phyloP scores from a whole-genome alignment of 495 filamentous ascomycete genomes.

The Penicillium taxi region DNA sequence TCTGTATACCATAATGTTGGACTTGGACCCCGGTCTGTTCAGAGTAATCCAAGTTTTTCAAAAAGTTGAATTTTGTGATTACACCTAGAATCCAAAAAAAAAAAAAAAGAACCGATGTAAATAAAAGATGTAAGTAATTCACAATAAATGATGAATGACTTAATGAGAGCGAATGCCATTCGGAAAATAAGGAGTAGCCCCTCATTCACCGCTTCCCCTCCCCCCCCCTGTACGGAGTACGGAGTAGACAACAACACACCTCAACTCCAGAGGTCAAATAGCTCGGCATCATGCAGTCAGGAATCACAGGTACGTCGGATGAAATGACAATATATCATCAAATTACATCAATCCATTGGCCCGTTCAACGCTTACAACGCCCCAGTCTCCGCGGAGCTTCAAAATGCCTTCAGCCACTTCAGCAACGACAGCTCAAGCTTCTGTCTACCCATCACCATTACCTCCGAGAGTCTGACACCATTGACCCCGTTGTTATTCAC shows the following conservation, averaged over 20 bases:
- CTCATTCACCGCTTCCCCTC: conserved; percentile 22
- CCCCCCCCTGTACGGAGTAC: no score
- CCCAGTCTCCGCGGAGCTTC: conserved; percentile 78
- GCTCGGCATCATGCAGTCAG: conserved; percentile 66
- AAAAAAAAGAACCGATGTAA: not conserved
- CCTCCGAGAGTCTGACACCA: conserved; percentile 64
- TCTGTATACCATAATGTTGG: conserved; percentile 19
- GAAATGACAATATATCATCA: not conserved
- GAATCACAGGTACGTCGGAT: conserved; percentile 60
- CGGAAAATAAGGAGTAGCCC: conserved; percentile 3
- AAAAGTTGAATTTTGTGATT: not conserved
- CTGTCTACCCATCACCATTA: conserved; percentile 75
- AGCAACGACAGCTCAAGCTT: conserved; percentile 55
- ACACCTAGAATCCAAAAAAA: conserved; percentile 1
- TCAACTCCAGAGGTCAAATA: conserved; percentile 4
- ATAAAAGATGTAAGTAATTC: not conserved
- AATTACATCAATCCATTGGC: conserved; percentile 4
- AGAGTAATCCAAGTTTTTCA: not conserved
- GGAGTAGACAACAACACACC: conserved; percentile 20
- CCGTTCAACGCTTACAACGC: conserved; percentile 7
- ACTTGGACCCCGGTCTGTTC: conserved; percentile 3
- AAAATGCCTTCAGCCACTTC: conserved; percentile 69
- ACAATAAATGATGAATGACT: not conserved
- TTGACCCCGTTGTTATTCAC: conserved; percentile 49
- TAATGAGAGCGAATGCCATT: not conserved